These are phyloP conservation scores for Claviceps fusiformis DNA, from an alignment of 2,329 filamentous ascomycete genomes.

Conservation along the genomic window DNA sequence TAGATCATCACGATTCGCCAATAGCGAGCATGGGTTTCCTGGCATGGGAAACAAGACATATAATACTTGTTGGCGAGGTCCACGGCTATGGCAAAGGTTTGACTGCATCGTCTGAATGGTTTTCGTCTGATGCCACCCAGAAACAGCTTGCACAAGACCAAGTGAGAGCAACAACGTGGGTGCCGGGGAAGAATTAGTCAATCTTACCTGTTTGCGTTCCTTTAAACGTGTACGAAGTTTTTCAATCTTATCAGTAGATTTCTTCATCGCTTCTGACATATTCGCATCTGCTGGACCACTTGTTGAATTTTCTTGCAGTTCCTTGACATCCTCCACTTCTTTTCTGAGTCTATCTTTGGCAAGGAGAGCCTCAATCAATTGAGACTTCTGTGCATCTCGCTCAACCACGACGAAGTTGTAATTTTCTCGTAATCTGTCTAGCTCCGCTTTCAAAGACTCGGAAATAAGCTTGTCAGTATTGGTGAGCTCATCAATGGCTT, in stretches of 20 bases:
- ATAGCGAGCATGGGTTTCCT: neutral
- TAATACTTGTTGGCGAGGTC: neutral
- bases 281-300: slow-evolving; percentile 22
- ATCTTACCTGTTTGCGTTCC: slow-evolving; percentile 46
- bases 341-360: slow-evolving; percentile 47
- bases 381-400: slow-evolving; percentile 42
- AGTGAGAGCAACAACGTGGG: neutral
- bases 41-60: neutral
- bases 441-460: slow-evolving; percentile 42
- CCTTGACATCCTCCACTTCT: slow-evolving; percentile 33
- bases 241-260: slow-evolving; percentile 39
- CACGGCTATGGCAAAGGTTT: neutral
- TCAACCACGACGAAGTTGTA: slow-evolving; percentile 35
- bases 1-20: neutral
- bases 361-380: slow-evolving; percentile 45
- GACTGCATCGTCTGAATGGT: neutral
- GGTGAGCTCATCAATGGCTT: slow-evolving; percentile 45
- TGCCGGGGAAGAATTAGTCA: neutral
- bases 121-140: neutral
- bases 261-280: slow-evolving; percentile 23
- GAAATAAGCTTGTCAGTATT: slow-evolving; percentile 45
- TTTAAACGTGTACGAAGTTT: slow-evolving; percentile 42
- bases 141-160: neutral
- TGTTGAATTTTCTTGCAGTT: slow-evolving; percentile 24
- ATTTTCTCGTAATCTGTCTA: slow-evolving; percentile 40